Conservation (phyloP, 495 filamentous ascomycete species). For the Lasiosphaeriaceae sp. region DNA sequence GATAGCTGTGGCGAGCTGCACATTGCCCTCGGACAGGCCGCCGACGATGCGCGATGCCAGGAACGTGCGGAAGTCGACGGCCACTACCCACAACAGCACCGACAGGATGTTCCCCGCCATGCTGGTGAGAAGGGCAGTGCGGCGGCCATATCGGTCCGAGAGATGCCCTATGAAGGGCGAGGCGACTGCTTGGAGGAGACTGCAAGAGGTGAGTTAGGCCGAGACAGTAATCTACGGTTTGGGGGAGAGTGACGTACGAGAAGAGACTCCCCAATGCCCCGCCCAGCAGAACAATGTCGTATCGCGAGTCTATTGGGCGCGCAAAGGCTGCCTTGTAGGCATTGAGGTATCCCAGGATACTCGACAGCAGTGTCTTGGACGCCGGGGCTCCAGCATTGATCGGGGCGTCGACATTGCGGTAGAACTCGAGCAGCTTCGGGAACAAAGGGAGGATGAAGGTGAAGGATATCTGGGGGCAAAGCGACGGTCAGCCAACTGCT, state of each 20-base stretch:
- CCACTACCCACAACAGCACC: conserved; percentile 89
- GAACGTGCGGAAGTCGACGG: conserved; percentile 92
- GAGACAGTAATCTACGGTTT: neutral
- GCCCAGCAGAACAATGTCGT: conserved; percentile 94
- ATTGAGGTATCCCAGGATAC: conserved; percentile 79
- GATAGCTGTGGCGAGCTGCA: conserved; percentile 94
- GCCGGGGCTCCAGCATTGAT: conserved; percentile 47
- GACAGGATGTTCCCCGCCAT: conserved; percentile 94
- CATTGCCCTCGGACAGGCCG: conserved; percentile 92
- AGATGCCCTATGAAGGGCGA: conserved; percentile 87
- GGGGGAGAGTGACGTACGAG: conserved; percentile 43
- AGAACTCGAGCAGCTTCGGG: conserved; percentile 90
- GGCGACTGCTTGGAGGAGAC: conserved; percentile 83
- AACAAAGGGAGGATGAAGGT: conserved; percentile 99
- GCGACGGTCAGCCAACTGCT: conserved; percentile 11
- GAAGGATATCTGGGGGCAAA: conserved; percentile 43
- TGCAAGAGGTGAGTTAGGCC: conserved; percentile 13
- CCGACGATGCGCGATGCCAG: conserved; percentile 87
- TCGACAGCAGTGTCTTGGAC: conserved; percentile 62
- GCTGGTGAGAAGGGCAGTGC: conserved; percentile 81
- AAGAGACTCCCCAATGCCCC: conserved; percentile 92
- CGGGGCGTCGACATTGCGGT: conserved; percentile 65
- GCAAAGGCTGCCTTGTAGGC: conserved; percentile 93
- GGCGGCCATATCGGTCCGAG: conserved; percentile 84
- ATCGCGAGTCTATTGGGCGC: conserved; percentile 88